A percentile compares a stretch with the other conserved stretches of the same genome.
Evolutionary conservation across 139 green algal species (phyloP).

Genomic region (Edaphochlamys debaryana): DNA sequence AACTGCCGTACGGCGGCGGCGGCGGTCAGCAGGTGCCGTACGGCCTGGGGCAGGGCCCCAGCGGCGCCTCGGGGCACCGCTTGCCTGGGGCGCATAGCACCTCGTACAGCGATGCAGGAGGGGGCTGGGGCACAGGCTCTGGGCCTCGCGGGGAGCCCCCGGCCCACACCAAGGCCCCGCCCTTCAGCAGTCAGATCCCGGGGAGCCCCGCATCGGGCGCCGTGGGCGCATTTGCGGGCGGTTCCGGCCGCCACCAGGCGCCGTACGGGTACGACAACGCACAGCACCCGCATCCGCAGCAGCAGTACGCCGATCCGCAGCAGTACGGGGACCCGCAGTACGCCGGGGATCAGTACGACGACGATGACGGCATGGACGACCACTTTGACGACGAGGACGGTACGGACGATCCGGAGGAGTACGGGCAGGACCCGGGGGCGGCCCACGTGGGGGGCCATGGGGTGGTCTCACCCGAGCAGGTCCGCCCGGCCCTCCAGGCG

Average conservation of each 20-base stretch:
- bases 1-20: neutral
- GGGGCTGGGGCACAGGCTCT: neutral
- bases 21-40: neutral
- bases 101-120: slow-evolving; percentile 13
- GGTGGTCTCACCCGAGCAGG: too few relatives aligned
- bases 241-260: neutral
- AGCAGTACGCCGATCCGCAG: neutral
- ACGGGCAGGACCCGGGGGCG: neutral
- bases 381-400: neutral
- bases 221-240: neutral
- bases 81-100: too few relatives aligned
- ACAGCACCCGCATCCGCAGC: too few relatives aligned
- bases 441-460: neutral
- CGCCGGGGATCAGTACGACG: neutral
- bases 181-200: neutral
- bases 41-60: neutral
- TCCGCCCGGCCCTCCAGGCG: too few relatives aligned
- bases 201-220: neutral
- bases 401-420: neutral
- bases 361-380: neutral
- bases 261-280: too few relatives aligned
- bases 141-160: neutral
- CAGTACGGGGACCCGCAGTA: neutral
- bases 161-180: neutral
- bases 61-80: too few relatives aligned